Conservation (phyloP, 352 stramenopile species). For the Phytophthora ohioensis region DNA sequence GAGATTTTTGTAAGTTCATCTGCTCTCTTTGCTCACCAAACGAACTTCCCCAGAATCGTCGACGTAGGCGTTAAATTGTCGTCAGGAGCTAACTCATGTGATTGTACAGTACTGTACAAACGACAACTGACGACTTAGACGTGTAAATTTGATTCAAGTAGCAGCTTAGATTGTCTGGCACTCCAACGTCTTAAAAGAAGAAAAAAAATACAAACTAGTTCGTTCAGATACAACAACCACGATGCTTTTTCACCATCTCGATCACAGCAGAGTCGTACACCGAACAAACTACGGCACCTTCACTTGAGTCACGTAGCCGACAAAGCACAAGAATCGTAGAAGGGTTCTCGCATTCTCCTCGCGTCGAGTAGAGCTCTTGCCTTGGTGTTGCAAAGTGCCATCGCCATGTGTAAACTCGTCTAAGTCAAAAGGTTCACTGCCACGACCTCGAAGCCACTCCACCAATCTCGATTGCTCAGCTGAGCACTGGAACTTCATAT, state of each 20-base stretch:
- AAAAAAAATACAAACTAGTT: not conserved
- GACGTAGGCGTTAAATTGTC: too few relatives aligned
- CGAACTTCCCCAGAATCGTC: too few relatives aligned
- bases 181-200: not conserved
- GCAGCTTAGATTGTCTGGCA: not conserved
- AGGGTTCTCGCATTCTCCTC: slow-evolving; percentile 50
- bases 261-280: too few relatives aligned
- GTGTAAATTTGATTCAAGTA: not conserved
- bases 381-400: not conserved
- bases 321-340: slow-evolving; percentile 59
- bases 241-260: not conserved
- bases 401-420: slow-evolving; percentile 31
- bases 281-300: slow-evolving; percentile 26
- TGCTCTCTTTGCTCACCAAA: too few relatives aligned
- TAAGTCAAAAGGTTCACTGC: slow-evolving; percentile 31
- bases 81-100: too few relatives aligned
- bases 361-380: slow-evolving; percentile 12
- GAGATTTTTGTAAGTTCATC: too few relatives aligned
- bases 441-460: slow-evolving; percentile 58
- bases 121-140: too few relatives aligned
- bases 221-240: not conserved
- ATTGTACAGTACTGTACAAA: too few relatives aligned
- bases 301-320: slow-evolving; percentile 55
- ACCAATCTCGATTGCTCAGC: slow-evolving; percentile 52
- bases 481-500: slow-evolving; percentile 64